Evolutionary conservation across 352 stramenopile genomes (phyloP), one percentile per base, ranked within the genome.

Genomic region (Phytophthora citricola): DNA sequence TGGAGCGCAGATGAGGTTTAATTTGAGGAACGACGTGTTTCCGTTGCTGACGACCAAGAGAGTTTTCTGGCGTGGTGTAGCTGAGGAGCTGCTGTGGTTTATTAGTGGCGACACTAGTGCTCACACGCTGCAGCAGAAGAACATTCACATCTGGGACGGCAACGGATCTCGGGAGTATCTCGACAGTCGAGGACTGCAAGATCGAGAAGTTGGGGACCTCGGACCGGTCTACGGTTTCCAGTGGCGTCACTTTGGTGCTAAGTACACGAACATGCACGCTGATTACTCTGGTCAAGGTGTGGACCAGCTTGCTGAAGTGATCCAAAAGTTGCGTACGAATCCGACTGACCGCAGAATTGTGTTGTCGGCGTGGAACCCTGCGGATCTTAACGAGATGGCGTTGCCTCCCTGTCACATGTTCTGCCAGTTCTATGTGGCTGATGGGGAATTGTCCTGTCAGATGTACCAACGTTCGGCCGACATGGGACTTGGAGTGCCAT

Each of bases 331-430:
- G 58, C 97, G 92, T 32, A 96, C 91, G 39, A 98, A 98, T 68
- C 98, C 98, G 10, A 97, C 97, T 65, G 97, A 99, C 81, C 92
- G 98, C 22, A 89, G 98, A 20, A 99, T 99, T 74, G 83, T 99
- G 39, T 78, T 99, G 61, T 98, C 94, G 29, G 98, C 98, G 8
- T 99, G 98, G 98, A 99, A 99, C 82, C 98, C 98, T 14, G 76
- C 87, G 0, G 98, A 99, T 71, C 83, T 99, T 15, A 78, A 89
- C 41, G 77, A 95, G 53, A 99, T 99, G 98, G 98, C 98, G 20
- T 73, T 99, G 38, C 98, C 98, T 40, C 98, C 98, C 24, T 99
- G 98, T 80, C 98, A 99, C 86, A 99, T 99, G 95, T 98, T 99
- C 66, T 99, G 95, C 75, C 98, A 97, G 66, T 97, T 97, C 58